Base-by-base conservation (phyloP, 139 green algal species). In the Desmodesmus armatus region DNA sequence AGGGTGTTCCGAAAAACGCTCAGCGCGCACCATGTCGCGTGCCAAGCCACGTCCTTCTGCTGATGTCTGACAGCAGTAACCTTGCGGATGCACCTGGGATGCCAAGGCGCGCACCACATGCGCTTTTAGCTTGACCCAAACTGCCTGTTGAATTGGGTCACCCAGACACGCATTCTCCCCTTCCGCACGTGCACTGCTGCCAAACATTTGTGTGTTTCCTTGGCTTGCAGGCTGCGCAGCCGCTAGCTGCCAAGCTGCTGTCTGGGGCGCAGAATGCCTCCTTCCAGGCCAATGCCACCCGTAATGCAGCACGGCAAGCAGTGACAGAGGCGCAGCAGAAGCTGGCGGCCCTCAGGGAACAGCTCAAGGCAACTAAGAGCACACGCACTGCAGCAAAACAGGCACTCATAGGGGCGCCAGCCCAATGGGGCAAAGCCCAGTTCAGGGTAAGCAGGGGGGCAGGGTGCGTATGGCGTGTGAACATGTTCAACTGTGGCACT, bases 241-340 rank as follows among this genome's bases (percentile, higher is more conserved):
- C 76, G 40, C 55, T 72, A n/a, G 76, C 76, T 39, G 76, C 76
- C 37, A 71, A 82, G 37, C 37, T 71, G 53, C 72, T 60, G 71
- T 53, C 62, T 35, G n/a, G 55, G 17, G 76, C 76, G 33, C n/a
- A 5, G 27, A 82, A 82, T 31, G 76, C 76, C 37, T 82, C 76
- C 23, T 82, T 60, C 41, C 76, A 82, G 76, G 76, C 76, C 1
- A 82, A 82, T 44, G 76, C 76, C 19, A 82, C 55, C 21, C 55
- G 55, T 31, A n/a, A 82, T 55, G 76, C 76, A 58, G 76, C 76
- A 35, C 35, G 72, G 27, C 37, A 53, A n/a, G 49, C 76, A 6
- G 55, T 82, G 23, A 58, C 41, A 17, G 37, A 39, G 31, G 76
- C 55, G 31, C 76, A 82, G 31, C 3, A 7, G 2, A 72, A 72